Evolutionary conservation across 306 rosid genomes (phyloP), one percentile per base, ranked within the genome.

Genomic region (Trifolium subterraneum): DNA sequence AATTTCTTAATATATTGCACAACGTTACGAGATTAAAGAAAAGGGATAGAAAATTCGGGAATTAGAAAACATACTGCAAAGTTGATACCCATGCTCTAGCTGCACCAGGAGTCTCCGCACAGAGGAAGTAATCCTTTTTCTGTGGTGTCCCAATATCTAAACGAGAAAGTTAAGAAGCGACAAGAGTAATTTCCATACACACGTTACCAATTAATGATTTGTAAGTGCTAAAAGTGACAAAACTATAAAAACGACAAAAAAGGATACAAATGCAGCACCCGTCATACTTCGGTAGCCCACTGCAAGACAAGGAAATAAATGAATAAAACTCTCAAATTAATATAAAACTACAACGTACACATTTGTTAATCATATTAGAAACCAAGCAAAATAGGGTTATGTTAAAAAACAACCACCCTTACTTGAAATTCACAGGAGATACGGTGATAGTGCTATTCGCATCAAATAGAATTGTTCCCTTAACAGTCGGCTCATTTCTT

Each of bases 181-280:
- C 77, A 33, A 59, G 48, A 63, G 50, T 0, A 22, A 23, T 45
- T 70, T 20, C 25, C 61, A 38, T 73, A 42, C 64, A 65, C 70
- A n/a, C 35, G 52, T 44, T 29, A 45, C 38, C 64, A 73, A 31
- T 45, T 11, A 3, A 47, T 33, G 5, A 72, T 22, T 58, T 31
- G 55, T n/a, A 64, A 61, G 60, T 60, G 6, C 60, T 14, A 47
- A 78, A 84, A 23, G 29, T 14, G 25, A 59, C 15, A 48, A 42
- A 58, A 38, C 10, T 20, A 56, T 19, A 39, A 42, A 62, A 50
- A 65, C 14, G 25, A 55, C 41, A 78, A 70, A 31, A 64, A 75
- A 51, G 98, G 99, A 95, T 95, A 95, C 99, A 95, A 66, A 95
- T 68, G 82, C 99, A 95, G 93, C 99, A 95, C 15, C 97, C 96